These are phyloP conservation scores for Fusarium sp. DNA, from an alignment of 2,329 filamentous ascomycete species.

Conservation along the genomic window DNA sequence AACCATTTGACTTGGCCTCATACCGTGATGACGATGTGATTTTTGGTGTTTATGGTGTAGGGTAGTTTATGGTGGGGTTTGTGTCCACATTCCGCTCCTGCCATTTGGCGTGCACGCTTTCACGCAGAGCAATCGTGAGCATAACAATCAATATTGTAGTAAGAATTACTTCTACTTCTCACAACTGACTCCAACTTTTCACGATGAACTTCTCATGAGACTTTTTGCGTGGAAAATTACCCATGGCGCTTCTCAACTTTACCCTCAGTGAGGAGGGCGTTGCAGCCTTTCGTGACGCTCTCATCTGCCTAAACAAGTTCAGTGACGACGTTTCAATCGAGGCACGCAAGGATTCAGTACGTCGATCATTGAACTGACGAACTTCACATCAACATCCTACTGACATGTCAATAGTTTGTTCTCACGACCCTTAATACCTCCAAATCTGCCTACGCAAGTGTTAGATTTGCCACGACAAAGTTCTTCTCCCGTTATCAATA, in stretches of 20 bases:
- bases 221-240: background rate
- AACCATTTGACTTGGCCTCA: background rate
- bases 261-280: conserved; percentile 81
- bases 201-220: background rate
- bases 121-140: conserved; percentile 10
- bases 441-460: conserved; percentile 82
- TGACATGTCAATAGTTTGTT: conserved; percentile 67
- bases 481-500: conserved; percentile 83
- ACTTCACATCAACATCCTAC: background rate
- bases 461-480: conserved; percentile 73
- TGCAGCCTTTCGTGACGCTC: conserved; percentile 76
- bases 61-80: conserved; percentile 13
- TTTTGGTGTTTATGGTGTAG: conserved; percentile 7
- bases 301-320: conserved; percentile 82
- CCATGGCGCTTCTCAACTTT: conserved; percentile 76
- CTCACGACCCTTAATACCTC: conserved; percentile 84
- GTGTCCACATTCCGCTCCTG: conserved; percentile 8
- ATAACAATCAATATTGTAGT: conserved; percentile 5
- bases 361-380: conserved; percentile 3
- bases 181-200: background rate
- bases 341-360: conserved; percentile 75
- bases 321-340: conserved; percentile 84
- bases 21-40: background rate
- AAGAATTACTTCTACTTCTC: conserved; percentile 2
- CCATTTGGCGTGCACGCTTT: conserved; percentile 25